Conservation (phyloP, 2,329 filamentous ascomycete species). For the Phialocephala sp. region DNA sequence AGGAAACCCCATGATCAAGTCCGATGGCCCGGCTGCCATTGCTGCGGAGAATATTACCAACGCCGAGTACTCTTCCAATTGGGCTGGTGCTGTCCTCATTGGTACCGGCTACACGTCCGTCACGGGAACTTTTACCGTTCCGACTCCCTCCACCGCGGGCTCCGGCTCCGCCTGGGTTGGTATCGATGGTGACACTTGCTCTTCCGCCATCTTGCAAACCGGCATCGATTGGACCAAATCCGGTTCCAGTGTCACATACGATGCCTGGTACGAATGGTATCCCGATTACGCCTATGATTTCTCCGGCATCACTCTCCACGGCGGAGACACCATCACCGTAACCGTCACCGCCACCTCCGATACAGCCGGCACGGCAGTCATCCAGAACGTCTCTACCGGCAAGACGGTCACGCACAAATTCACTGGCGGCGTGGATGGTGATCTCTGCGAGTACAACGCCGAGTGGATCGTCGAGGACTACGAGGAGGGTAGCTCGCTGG, state of each 20-base stretch:
- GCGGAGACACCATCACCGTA: constrained; percentile 50
- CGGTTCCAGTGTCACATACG: constrained; percentile 49
- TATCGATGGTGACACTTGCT: constrained; percentile 63
- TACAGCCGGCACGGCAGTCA: constrained; percentile 48
- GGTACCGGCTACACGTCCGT: constrained; percentile 58
- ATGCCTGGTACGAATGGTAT: constrained; percentile 66
- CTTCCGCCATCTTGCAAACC: constrained; percentile 58
- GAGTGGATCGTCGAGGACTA: constrained; percentile 60
- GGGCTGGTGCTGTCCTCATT: constrained; percentile 62
- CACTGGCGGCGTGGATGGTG: constrained; percentile 36
- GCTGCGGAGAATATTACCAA: constrained; percentile 36
- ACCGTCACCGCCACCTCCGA: constrained; percentile 46
- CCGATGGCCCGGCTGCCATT: constrained; percentile 21
- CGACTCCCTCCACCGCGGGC: constrained; percentile 48
- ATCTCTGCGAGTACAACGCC: constrained; percentile 52
- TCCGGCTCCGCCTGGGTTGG: constrained; percentile 63
- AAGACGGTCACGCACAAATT: constrained; percentile 50
- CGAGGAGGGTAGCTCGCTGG: constrained; percentile 46
- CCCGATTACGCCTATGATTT: constrained; percentile 60
- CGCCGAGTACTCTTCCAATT: constrained; percentile 60
- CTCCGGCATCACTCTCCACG: constrained; percentile 48
- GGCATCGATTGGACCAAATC: constrained; percentile 60
- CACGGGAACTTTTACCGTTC: constrained; percentile 58
- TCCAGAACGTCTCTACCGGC: constrained; percentile 53
- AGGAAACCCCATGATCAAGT: constrained; percentile 5